A percentile compares a stretch with the other conserved stretches of the same genome.
Conservation (phyloP, 768 basidiomycete species). For the Rhodocollybia butyracea region DNA sequence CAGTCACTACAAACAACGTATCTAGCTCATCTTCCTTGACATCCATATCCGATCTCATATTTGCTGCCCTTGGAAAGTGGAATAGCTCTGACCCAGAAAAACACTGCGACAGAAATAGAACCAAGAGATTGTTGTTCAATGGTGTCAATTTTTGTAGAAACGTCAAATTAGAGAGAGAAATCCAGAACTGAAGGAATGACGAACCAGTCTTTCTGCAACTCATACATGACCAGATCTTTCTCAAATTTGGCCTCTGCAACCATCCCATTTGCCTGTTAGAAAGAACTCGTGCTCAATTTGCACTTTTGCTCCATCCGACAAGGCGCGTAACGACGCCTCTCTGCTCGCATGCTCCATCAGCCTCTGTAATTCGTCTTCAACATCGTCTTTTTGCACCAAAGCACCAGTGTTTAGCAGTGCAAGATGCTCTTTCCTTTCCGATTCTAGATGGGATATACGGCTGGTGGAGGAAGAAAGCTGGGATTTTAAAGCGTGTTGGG, state of each 20-base stretch:
- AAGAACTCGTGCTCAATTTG: slow-evolving; percentile 88
- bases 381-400: slow-evolving; percentile 87
- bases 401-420: slow-evolving; percentile 88
- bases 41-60: too few species aligned
- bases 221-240: slow-evolving; percentile 49
- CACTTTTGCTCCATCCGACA: slow-evolving; percentile 78
- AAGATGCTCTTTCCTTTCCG: slow-evolving; percentile 83
- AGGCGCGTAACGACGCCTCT: slow-evolving; percentile 86
- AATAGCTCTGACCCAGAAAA: too few species aligned
- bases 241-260: slow-evolving; percentile 90
- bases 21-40: too few species aligned
- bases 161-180: too few species aligned
- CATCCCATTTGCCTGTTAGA: slow-evolving; percentile 94
- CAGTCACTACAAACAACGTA: too few species aligned
- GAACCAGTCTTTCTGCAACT: too few species aligned
- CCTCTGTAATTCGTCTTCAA: slow-evolving; percentile 86
- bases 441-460: slow-evolving; percentile 76
- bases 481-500: slow-evolving; percentile 65
- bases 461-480: slow-evolving; percentile 57
- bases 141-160: too few species aligned
- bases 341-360: slow-evolving; percentile 95
- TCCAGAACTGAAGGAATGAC: too few species aligned
- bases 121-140: too few species aligned
- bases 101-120: too few species aligned
- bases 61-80: too few species aligned